Percentiles rank a stretch among this genome's conserved stretches.
Evolutionary conservation across 2,329 filamentous ascomycete genomes (phyloP).

Genomic region (Xylogone sp.): DNA sequence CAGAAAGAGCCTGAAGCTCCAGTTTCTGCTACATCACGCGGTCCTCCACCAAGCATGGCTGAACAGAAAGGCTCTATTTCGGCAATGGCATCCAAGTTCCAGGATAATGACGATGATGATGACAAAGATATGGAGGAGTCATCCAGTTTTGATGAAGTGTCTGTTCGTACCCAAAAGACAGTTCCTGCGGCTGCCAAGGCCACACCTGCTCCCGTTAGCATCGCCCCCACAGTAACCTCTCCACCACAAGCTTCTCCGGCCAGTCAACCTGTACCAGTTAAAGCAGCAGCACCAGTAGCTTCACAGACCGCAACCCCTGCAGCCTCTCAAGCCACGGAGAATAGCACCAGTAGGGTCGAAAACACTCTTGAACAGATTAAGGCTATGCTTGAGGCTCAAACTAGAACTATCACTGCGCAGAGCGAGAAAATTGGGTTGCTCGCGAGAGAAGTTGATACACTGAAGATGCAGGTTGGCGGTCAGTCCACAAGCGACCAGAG

Average conservation of each 20-base stretch:
- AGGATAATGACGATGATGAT: slow-evolving; percentile 64
- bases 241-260: slow-evolving; percentile 27
- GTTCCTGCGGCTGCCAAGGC: slow-evolving; percentile 34
- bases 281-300: slow-evolving; percentile 13
- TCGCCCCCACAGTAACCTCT: slow-evolving; percentile 26
- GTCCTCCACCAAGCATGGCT: slow-evolving; percentile 65
- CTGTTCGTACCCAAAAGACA: slow-evolving; percentile 66
- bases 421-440: slow-evolving; percentile 69
- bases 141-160: slow-evolving; percentile 83
- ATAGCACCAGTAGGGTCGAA: slow-evolving; percentile 51
- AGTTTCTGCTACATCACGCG: slow-evolving; percentile 45
- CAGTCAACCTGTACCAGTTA: slow-evolving; percentile 17
- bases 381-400: slow-evolving; percentile 71
- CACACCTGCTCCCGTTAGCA: slow-evolving; percentile 36
- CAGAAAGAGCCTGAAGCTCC: slow-evolving; percentile 51
- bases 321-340: slow-evolving; percentile 30
- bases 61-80: slow-evolving; percentile 88
- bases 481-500: slow-evolving; percentile 55
- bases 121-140: slow-evolving; percentile 51
- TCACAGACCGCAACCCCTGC: slow-evolving; percentile 25
- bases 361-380: slow-evolving; percentile 74
- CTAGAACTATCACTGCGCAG: slow-evolving; percentile 72
- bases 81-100: slow-evolving; percentile 79
- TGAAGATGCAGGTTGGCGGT: slow-evolving; percentile 70
- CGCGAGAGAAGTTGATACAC: slow-evolving; percentile 69